Conservation (phyloP, 805 yeast species). For the Saccharomyces eubayanus region DNA sequence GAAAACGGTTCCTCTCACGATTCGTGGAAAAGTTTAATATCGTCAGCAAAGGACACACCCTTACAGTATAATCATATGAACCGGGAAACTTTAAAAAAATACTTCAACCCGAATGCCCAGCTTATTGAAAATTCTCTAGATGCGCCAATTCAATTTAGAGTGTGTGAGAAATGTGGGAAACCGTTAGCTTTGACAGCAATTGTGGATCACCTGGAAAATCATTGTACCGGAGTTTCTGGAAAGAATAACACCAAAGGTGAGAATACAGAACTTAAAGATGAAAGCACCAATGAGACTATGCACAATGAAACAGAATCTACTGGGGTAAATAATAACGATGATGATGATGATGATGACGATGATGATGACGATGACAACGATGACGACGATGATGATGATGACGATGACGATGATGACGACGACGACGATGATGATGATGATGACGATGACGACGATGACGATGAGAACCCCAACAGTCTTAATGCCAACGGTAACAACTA, state of each 20-base stretch:
- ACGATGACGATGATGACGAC: constrained; percentile 1
- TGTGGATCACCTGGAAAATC: constrained; percentile 25
- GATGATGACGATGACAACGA: background rate
- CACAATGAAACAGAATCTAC: background rate
- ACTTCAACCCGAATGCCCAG: constrained; percentile 19
- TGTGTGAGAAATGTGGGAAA: constrained; percentile 28
- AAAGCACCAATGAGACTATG: background rate
- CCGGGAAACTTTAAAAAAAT: constrained; percentile 9
- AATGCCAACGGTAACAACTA: constrained; percentile 1
- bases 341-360: constrained; percentile 9
- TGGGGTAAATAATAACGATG: background rate
- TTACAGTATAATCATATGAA: constrained; percentile 11
- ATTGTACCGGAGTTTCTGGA: constrained; percentile 13
- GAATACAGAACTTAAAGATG: background rate
- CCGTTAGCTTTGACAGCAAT: constrained; percentile 23
- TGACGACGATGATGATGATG: background rate
- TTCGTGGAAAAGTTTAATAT: constrained; percentile 19
- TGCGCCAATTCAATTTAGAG: constrained; percentile 16
- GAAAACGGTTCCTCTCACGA: background rate
- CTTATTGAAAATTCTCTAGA: constrained; percentile 17
- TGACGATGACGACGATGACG: background rate
- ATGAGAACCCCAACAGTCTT: constrained; percentile 1
- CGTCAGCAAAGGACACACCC: constrained; percentile 12
- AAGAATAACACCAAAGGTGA: background rate
- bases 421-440: background rate